phyloP scores from a whole-genome alignment of 2,329 filamentous ascomycete genomes.

The Gyromitra esculenta region DNA sequence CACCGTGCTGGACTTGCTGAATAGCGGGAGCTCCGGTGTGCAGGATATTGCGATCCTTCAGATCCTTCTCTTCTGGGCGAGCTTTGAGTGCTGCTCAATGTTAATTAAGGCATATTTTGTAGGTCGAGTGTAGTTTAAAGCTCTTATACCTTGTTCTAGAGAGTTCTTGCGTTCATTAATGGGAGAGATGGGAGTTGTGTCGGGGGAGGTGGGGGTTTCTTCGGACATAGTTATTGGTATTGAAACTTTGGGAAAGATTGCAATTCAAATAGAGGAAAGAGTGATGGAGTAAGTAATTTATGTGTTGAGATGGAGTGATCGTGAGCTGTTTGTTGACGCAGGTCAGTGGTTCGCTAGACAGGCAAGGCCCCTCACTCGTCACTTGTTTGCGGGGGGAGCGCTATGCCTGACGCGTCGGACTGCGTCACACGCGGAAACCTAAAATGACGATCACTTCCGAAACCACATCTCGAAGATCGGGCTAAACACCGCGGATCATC shows the following conservation, averaged over 20 bases:
- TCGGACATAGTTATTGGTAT: conserved; percentile 47
- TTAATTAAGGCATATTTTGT: conserved; percentile 35
- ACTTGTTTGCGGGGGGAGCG: conserved; percentile 43
- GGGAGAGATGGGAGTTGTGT: conserved; percentile 53
- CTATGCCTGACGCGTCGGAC: conserved; percentile 27
- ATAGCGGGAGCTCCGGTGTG: conserved; percentile 53
- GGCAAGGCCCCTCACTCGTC: conserved; percentile 39
- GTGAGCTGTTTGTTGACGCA: conserved; percentile 48
- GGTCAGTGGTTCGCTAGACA: conserved; percentile 20
- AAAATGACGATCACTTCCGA: conserved; percentile 29
- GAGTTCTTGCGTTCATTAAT: conserved; percentile 55
- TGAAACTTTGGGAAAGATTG: conserved; percentile 21
- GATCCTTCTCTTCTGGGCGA: conserved; percentile 56
- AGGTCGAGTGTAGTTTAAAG: neutral
- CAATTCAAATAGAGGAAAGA: conserved; percentile 18
- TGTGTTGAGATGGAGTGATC: conserved; percentile 27
- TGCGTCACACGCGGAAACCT: conserved; percentile 37
- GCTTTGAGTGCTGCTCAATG: conserved; percentile 53
- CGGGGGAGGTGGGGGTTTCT: conserved; percentile 38
- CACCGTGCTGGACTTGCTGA: conserved; percentile 54
- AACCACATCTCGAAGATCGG: no score
- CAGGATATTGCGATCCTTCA: conserved; percentile 56
- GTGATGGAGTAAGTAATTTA: conserved; percentile 12
- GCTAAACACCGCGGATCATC: neutral
- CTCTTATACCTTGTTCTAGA: conserved; percentile 54